These are phyloP conservation scores for Termitomyces sp. DNA, from an alignment of 768 basidiomycete species.

Conservation along the genomic window DNA sequence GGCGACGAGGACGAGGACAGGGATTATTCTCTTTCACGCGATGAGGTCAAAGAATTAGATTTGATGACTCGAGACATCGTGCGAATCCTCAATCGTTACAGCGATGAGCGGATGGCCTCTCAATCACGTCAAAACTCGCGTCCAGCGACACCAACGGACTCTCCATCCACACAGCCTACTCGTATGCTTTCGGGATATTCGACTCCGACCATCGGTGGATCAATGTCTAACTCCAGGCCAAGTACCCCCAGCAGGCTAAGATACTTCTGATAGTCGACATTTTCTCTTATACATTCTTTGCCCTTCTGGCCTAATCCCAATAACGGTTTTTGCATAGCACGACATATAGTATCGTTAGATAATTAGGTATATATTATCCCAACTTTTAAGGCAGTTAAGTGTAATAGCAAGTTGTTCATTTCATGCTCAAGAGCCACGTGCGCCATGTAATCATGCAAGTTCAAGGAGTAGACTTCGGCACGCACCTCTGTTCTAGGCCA, in stretches of 20 bases:
- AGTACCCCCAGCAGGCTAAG: constrained; percentile 60
- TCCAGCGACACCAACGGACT: constrained; percentile 62
- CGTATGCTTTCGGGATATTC: constrained; percentile 54
- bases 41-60: constrained; percentile 76
- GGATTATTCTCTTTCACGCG: constrained; percentile 54
- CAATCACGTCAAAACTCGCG: constrained; percentile 63
- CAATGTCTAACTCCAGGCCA: constrained; percentile 53
- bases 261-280: constrained; percentile 23
- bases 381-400: not conserved
- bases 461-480: not conserved
- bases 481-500: not conserved
- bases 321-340: not conserved
- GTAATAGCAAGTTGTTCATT: too few species aligned
- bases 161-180: constrained; percentile 38
- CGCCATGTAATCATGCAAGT: not conserved
- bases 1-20: constrained; percentile 53
- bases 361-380: not conserved
- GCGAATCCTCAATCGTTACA: constrained; percentile 66
- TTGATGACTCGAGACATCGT: constrained; percentile 73
- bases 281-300: not conserved
- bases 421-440: not conserved
- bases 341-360: not conserved
- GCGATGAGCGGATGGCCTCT: constrained; percentile 54
- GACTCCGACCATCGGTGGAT: constrained; percentile 46
- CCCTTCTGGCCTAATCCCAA: not conserved